These are phyloP conservation scores for Xeromyces bisporus DNA, from an alignment of 495 filamentous ascomycete species.

Conservation along the genomic window DNA sequence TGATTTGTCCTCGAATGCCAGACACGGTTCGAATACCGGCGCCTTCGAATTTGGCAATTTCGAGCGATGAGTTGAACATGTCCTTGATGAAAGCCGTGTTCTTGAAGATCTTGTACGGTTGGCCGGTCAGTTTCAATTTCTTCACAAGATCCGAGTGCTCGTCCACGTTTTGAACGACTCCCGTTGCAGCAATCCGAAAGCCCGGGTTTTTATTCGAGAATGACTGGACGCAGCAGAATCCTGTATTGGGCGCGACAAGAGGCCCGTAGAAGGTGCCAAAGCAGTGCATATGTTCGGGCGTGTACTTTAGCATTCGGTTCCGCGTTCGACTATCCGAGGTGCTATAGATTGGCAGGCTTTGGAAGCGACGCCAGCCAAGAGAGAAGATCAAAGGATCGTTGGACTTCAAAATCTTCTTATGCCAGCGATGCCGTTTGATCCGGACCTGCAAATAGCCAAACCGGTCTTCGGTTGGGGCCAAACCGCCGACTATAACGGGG, in stretches of 20 bases:
- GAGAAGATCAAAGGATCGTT: conserved; percentile 96
- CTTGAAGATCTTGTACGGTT: conserved; percentile 94
- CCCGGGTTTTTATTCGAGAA: conserved; percentile 77
- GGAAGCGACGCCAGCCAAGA: conserved; percentile 92
- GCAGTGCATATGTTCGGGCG: conserved; percentile 96
- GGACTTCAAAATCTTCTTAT: conserved; percentile 96
- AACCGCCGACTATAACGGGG: conserved; percentile 77
- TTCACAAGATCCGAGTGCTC: conserved; percentile 94
- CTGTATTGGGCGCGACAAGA: conserved; percentile 84
- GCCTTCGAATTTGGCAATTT: conserved; percentile 96
- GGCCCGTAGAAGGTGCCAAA: conserved; percentile 91
- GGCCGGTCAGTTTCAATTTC: conserved; percentile 89
- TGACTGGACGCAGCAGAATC: conserved; percentile 84
- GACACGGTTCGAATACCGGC: conserved; percentile 90
- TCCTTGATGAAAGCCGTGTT: conserved; percentile 98
- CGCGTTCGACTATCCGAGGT: conserved; percentile 83
- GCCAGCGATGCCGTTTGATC: conserved; percentile 95
- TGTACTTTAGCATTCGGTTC: conserved; percentile 96
- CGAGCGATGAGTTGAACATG: conserved; percentile 85
- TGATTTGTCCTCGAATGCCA: conserved; percentile 90
- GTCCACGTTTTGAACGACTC: conserved; percentile 82
- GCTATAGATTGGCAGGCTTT: conserved; percentile 80
- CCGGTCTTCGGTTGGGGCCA: conserved; percentile 81
- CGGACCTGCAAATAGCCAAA: conserved; percentile 90
- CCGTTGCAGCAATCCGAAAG: conserved; percentile 87